These are phyloP conservation scores for Phlebopus sp. DNA, from an alignment of 1,284 basidiomycete genomes.

Conservation along the genomic window DNA sequence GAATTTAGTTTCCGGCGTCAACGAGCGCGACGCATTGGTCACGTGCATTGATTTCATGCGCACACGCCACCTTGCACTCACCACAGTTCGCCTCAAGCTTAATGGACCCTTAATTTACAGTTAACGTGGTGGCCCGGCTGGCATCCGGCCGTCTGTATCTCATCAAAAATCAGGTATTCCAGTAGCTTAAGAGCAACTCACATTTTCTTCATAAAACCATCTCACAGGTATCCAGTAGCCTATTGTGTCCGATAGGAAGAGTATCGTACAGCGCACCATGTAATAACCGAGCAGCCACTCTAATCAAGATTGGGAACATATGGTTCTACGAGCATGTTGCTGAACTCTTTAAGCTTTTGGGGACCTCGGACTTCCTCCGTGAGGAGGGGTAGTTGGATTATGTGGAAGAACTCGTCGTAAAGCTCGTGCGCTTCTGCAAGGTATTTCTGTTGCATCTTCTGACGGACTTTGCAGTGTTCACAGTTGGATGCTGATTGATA, in stretches of 20 bases:
- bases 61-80: too few species aligned
- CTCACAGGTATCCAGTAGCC: conserved; percentile 2
- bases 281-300: background rate
- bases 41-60: background rate
- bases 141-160: too few species aligned
- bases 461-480: conserved; percentile 91
- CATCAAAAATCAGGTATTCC: background rate
- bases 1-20: background rate
- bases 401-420: conserved; percentile 97
- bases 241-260: background rate
- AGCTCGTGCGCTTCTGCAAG: conserved; percentile 91
- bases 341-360: conserved; percentile 89
- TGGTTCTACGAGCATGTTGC: conserved; percentile 79
- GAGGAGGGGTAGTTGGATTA: conserved; percentile 86
- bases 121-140: too few species aligned
- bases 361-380: conserved; percentile 97
- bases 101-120: too few species aligned
- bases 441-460: conserved; percentile 99
- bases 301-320: conserved; percentile 35
- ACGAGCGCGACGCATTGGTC: background rate
- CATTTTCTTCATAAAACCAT: background rate
- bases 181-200: background rate
- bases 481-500: conserved; percentile 73
- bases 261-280: conserved; percentile 6
- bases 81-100: too few species aligned